phyloP scores from a whole-genome alignment of 257 asterid genomes.

The Capsicum pubescens region DNA sequence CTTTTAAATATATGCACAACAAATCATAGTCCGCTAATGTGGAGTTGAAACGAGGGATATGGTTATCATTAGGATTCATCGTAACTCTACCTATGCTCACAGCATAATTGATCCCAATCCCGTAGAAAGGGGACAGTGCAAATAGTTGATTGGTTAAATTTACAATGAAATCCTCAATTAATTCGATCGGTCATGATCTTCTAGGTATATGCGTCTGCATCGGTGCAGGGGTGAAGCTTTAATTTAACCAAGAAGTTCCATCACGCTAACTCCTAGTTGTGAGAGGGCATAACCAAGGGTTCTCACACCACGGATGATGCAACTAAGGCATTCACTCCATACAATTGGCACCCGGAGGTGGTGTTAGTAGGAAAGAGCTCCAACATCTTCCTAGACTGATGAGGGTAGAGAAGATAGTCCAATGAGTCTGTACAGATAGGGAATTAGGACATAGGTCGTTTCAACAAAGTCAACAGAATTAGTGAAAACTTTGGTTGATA shows the following conservation, averaged over 20 bases:
- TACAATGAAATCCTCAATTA: background rate
- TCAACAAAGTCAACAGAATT: too few relatives aligned
- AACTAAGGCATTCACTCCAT: background rate
- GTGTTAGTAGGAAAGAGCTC: background rate
- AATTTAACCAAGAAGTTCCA: constrained; percentile 21
- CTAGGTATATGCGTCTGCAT: background rate
- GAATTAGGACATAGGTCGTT: too few relatives aligned
- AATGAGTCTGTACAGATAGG: background rate
- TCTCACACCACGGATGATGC: background rate
- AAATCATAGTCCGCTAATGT: background rate
- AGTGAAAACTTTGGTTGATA: too few relatives aligned
- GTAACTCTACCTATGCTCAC: background rate
- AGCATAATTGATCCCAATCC: background rate
- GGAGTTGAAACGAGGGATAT: background rate
- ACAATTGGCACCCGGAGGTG: background rate
- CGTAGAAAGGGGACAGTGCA: background rate
- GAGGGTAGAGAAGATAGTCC: background rate
- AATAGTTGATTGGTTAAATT: background rate
- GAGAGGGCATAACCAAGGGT: constrained; percentile 14
- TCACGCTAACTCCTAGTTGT: background rate
- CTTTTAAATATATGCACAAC: background rate
- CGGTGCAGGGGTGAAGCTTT: background rate
- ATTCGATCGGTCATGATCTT: background rate
- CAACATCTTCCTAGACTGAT: background rate
- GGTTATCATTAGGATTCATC: background rate